Conservation (phyloP, 768 basidiomycete genomes). For the Podaxis mareebaensis region DNA sequence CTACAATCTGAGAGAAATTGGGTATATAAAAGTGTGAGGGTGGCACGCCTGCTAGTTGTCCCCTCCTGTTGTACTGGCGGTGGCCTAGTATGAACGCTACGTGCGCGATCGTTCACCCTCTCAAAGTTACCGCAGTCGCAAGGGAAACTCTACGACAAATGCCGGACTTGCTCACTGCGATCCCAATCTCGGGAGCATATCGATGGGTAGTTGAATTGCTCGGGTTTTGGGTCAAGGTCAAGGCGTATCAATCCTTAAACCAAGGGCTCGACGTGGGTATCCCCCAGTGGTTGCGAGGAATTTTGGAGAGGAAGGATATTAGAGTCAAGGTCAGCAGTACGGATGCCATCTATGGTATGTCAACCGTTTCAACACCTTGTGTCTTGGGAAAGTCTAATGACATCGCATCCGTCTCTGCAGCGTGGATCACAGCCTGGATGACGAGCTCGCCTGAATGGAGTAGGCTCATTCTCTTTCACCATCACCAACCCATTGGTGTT, state of each 20-base stretch:
- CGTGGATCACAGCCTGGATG: constrained; percentile 62
- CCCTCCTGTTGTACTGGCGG: neutral
- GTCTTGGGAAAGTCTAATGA: neutral
- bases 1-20: neutral
- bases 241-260: neutral
- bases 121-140: neutral
- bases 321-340: neutral
- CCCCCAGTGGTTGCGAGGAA: neutral
- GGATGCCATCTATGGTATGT: constrained; percentile 9
- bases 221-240: neutral
- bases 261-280: neutral
- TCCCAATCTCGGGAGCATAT: neutral
- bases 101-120: neutral
- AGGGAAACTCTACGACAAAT: neutral
- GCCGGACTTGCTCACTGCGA: neutral
- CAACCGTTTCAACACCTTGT: neutral
- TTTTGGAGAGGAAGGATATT: neutral
- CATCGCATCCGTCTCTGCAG: constrained; percentile 25
- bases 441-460: constrained; percentile 57
- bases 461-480: constrained; percentile 25
- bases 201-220: neutral
- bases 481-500: neutral
- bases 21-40: neutral
- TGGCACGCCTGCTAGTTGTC: neutral
- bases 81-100: neutral